Evolutionary conservation across 345 rosid species (phyloP).

Genomic region (Bruguiera sexangula): DNA sequence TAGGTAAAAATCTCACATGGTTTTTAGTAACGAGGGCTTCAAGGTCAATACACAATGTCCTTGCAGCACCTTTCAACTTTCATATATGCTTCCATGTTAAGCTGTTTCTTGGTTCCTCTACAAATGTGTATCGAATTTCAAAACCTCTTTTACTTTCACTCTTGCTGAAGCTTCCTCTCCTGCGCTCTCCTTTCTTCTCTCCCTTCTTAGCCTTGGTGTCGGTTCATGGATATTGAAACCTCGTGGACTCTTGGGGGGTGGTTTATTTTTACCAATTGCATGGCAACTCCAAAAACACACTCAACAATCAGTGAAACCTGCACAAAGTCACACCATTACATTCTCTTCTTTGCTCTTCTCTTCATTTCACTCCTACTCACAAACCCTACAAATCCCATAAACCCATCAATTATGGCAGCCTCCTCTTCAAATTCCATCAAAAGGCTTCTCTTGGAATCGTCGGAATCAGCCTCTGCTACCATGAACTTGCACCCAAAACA

Average conservation of each 20-base stretch:
- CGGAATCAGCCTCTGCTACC: constrained; percentile 34
- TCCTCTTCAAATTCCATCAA: constrained; percentile 24
- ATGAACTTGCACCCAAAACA: constrained; percentile 40
- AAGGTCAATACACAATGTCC: constrained; percentile 28
- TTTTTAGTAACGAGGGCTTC: constrained; percentile 24
- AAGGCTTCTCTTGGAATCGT: constrained; percentile 48
- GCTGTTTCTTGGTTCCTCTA: constrained; percentile 35
- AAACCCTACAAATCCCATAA: constrained; percentile 23
- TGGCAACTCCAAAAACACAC: constrained; percentile 59
- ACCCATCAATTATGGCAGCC: neutral
- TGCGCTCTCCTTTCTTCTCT: neutral
- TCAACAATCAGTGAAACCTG: constrained; percentile 21
- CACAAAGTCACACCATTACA: constrained; percentile 34
- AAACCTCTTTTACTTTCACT: constrained; percentile 47
- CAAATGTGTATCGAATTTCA: constrained; percentile 58
- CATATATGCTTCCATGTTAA: constrained; percentile 32
- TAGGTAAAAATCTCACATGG: neutral
- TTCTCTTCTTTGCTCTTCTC: constrained; percentile 37
- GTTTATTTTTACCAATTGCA: constrained; percentile 54
- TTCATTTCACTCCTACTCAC: constrained; percentile 37
- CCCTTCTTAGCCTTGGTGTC: constrained; percentile 35
- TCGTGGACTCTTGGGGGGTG: constrained; percentile 85
- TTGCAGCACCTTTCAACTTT: constrained; percentile 33
- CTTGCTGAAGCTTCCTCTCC: constrained; percentile 40
- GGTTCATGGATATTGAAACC: constrained; percentile 99